Base-by-base conservation (phyloP, 352 stramenopile species). In the Phytophthora europaea region DNA sequence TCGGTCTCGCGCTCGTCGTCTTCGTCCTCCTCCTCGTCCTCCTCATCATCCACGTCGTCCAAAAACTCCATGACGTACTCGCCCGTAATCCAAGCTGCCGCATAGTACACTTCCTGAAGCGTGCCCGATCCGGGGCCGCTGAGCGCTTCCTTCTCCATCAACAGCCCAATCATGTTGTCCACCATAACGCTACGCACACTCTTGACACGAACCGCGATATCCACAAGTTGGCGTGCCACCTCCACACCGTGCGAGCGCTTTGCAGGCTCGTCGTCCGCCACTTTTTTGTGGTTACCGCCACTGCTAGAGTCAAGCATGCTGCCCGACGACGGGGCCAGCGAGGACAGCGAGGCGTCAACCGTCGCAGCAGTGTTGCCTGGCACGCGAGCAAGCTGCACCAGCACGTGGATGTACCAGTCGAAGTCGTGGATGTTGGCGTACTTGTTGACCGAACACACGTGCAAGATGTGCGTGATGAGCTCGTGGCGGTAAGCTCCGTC, bases 361-460 rank as follows among this genome's bases (percentile, higher is more conserved):
- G 64, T 73, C 13, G 71, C 73, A 2, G 83, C 70, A 9, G 77
- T 82, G 58, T 91, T 85, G 9, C 96, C 95, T 16, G 94, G 88
- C 33, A 99, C 89, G 26, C 98, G 91, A 20, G 95, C 94, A 31
- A 99, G 87, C 60, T 98, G 87, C 20, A 99, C 90, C 9, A 99
- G 82, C n/a, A 99, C 90, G 73, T 98, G 91, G 56, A 99, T 91
- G 81, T 99, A 99, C 98, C 98, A 99, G 61, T 94, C 85, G 83
- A 99, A 99, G 78, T 99, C 98, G 66, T 94, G 83, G 45, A 99
- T 90, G 72, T 99, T 98, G 52, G 96, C 89, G 81, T 99, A 99
- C 82, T 99, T 99, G 80, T 99, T 98, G 16, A 94, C 82, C 6
- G 90, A 97, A 80, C 98, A 99, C 78, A 99, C 98, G 65, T 96